These are phyloP conservation scores for Hemerocallis citrina DNA, from an alignment of 106 monocot species.

Conservation along the genomic window DNA sequence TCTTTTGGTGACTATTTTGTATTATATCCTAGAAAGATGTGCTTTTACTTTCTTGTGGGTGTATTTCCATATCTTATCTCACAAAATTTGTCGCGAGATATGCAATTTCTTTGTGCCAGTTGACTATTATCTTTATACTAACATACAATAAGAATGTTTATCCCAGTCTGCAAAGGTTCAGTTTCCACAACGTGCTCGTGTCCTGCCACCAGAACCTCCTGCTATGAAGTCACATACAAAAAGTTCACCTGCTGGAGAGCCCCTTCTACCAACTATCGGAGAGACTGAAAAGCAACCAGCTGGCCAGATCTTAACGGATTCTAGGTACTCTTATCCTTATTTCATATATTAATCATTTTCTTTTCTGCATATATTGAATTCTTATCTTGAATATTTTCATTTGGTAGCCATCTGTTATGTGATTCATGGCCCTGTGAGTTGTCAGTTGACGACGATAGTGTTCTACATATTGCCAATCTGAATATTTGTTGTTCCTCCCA, in stretches of 20 bases:
- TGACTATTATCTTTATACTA: no score
- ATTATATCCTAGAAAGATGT: no score
- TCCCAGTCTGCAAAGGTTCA: constrained; percentile 68
- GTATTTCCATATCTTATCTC: no score
- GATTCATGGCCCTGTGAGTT: neutral
- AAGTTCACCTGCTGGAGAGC: neutral
- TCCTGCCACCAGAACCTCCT: constrained; percentile 5
- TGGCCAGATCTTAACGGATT: constrained; percentile 4
- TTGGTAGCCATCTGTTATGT: neutral
- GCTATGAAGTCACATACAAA: neutral
- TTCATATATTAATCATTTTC: neutral
- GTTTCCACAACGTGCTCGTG: constrained; percentile 48
- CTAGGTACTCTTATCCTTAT: no score
- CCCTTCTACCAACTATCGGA: constrained; percentile 1
- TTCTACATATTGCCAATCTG: neutral
- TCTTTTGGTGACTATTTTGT: no score
- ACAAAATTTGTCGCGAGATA: no score
- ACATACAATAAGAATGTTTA: neutral
- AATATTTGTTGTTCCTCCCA: neutral
- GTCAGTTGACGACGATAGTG: no score
- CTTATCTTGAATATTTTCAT: neutral
- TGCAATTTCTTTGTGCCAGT: no score
- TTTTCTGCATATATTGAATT: neutral
- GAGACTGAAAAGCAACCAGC: neutral
- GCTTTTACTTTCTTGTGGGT: no score